Conservation (phyloP, 345 rosid species). For the Boechera retrofracta region DNA sequence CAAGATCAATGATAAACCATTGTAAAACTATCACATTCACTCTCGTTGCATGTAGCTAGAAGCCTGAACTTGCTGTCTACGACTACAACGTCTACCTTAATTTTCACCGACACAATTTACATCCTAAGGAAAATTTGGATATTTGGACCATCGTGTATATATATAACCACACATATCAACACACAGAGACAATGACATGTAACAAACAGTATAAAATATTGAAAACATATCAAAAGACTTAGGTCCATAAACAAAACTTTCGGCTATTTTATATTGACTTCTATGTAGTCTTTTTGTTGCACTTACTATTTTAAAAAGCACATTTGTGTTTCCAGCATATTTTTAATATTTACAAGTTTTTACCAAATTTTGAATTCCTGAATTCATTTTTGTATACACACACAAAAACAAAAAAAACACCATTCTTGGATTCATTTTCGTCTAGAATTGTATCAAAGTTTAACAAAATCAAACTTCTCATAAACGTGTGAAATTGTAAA, state of each 20-base stretch:
- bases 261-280: constrained; percentile 47
- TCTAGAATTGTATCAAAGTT: not conserved
- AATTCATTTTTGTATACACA: not conserved
- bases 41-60: constrained; percentile 23
- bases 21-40: not conserved
- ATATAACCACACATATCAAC: constrained; percentile 20
- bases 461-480: not conserved
- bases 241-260: constrained; percentile 34
- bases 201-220: constrained; percentile 29
- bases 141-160: constrained; percentile 13
- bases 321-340: constrained; percentile 3
- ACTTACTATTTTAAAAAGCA: constrained; percentile 7
- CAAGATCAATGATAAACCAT: too few species aligned
- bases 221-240: constrained; percentile 31
- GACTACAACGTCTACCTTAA: constrained; percentile 8
- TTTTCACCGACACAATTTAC: constrained; percentile 15
- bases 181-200: constrained; percentile 40
- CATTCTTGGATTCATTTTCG: not conserved
- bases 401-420: not conserved
- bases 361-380: not conserved
- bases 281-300: constrained; percentile 31
- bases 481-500: not conserved
- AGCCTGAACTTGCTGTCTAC: constrained; percentile 8
- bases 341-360: not conserved
- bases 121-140: constrained; percentile 5